Evolutionary conservation across 257 asterid genomes (phyloP), one percentile per base, ranked within the genome.

Genomic region (Ajuga chamaepitys): DNA sequence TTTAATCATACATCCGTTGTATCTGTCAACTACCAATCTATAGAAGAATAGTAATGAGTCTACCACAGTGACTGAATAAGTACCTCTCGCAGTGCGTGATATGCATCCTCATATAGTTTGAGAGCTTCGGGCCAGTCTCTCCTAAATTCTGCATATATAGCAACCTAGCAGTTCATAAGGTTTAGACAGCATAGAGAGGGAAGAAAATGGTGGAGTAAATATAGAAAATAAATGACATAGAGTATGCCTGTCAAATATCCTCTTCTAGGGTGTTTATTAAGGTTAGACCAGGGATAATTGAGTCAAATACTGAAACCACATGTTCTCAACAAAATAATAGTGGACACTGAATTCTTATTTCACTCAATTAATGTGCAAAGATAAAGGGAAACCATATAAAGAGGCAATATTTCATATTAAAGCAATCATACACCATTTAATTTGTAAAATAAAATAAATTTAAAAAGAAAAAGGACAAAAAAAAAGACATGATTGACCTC

Each of bases 61-160:
- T 54, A 63, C 34, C 20, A 11, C 37, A 46, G 37, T 46, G 30
- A 62, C 17, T 25, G 45, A 75, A 53, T 18, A 38, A 54, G 60
- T 82, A 94, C 99, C 96, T 90, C 97, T 28, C 91, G 89, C 70
- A 88, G 76, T 32, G 88, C 82, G 59, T 83, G 88, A 73, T 94
- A 94, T 44, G 96, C 95, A 77, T 94, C 99, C 77, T 90, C 95
- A 41, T 94, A 94, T 38, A 80, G 70, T 83, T 82, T 88, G 67
- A 86, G 83, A 79, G 95, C 97, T 81, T 94, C 99, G 62, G 56
- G 79, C 99, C 99, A 94, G 74, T 94, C 99, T 78, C 96, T 81
- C 41, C 96, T 87, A 70, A 90, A 94, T 72, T 94, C 99, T 77
- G 96, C 95, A 85, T 85, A 90, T 71, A 88, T 87, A 83, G 95